Percentiles rank a stretch among this genome's conserved stretches.
Conservation (phyloP, 2,329 filamentous ascomycete species). For the Trichoderma gracile region DNA sequence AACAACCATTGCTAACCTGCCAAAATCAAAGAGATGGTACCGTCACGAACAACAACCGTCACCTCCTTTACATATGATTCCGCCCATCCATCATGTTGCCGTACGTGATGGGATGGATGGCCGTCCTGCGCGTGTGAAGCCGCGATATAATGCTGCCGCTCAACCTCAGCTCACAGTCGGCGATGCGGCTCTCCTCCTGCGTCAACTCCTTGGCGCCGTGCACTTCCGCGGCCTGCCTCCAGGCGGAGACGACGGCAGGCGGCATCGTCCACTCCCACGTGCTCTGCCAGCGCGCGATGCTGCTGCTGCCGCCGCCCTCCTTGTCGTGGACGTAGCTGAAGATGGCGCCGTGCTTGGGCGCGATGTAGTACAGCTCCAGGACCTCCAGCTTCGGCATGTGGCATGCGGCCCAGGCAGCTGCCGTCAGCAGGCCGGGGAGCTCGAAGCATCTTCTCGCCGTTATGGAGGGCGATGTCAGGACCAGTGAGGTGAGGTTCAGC, state of each 20-base stretch:
- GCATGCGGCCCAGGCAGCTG: background rate
- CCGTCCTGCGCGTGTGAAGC: background rate
- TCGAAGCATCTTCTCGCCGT: background rate
- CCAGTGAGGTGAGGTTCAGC: constrained; percentile 4
- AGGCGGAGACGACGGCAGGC: background rate
- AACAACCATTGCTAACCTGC: too few relatives aligned
- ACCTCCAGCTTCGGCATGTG: constrained; percentile 3
- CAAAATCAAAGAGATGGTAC: too few relatives aligned
- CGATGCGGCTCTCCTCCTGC: background rate
- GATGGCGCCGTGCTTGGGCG: background rate
- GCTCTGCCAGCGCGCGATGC: background rate
- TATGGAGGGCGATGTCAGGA: background rate
- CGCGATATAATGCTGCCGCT: background rate
- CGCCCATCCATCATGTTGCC: constrained; percentile 4
- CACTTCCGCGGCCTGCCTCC: background rate
- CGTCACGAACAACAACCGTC: too few relatives aligned
- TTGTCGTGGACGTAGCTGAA: constrained; percentile 2
- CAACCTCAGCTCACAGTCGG: background rate
- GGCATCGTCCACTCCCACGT: background rate
- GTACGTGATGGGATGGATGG: constrained; percentile 1
- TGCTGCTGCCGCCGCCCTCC: too few relatives aligned
- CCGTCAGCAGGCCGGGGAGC: background rate
- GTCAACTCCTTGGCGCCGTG: background rate
- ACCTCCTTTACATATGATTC: background rate
- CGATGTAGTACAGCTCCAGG: background rate